Base-by-base conservation (phyloP, 768 basidiomycete species). In the Rhodosporidiobolus sp. region DNA sequence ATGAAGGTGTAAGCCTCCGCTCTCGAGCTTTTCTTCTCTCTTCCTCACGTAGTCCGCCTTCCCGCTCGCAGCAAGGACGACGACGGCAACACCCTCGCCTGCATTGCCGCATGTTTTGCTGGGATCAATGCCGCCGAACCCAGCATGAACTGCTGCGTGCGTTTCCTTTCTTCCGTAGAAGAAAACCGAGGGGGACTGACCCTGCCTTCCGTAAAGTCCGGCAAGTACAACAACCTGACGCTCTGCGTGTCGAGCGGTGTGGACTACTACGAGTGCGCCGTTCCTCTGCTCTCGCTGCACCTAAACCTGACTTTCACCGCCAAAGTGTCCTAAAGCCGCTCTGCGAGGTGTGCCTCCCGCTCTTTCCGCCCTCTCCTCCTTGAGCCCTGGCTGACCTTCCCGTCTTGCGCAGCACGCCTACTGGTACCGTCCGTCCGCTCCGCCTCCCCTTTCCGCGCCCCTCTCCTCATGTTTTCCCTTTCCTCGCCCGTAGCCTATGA, bases 101-200 rank as follows among this genome's bases (percentile, higher is more conserved):
- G 69, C 45, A 11, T 65, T 8, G 50, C 63, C 10, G 69, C 69
- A 0, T 70, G 69, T 17, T 59, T 70, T 30, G 69, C 69, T 0
- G 50, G 50, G 0, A 70, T 70, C 35, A 54, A 54, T 43, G 69
- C 63, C n/a, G 28, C 26, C 3, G 63, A 64, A 12, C 69, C 69
- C 16, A 63, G 62, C 28, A 45, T 64, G 22, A 70, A 70, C 30
- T 70, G 69, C 63, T 70, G 69, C 24, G 63, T 65, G 43, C 7
- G 53, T 48, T 38, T 30, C 10, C 32, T 32, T 7, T n/a, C n/a
- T 26, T 54, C 11, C 34, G 19, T n/a, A 30, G 0, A 11, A 32
- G 32, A 10, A 22, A n/a, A 4, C 11, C 34, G 57, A n/a, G n/a
- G n/a, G 4, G 19, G 26, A 24, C 55, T 56, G 16, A 20, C 4